Percentiles rank a stretch among this genome's conserved stretches.
Evolutionary conservation across 1,284 basidiomycete genomes (phyloP).

Genomic region (Cryptococcus sp.): DNA sequence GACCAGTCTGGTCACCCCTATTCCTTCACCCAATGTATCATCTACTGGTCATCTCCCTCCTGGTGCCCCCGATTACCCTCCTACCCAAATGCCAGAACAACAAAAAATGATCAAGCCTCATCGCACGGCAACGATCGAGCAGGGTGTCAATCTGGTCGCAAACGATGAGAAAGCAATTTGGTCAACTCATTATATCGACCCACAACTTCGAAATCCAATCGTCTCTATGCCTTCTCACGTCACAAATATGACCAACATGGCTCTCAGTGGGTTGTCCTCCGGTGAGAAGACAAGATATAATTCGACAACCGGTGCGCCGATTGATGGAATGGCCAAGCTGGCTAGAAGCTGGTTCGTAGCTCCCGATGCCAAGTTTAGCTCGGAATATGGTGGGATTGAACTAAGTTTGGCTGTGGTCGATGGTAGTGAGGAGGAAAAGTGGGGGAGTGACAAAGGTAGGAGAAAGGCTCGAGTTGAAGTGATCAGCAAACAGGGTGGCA

Average conservation of each 20-base stretch:
- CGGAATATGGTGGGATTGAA: conserved; percentile 32
- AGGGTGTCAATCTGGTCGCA: conserved; percentile 17
- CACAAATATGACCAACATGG: conserved; percentile 27
- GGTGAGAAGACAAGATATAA: conserved; percentile 25
- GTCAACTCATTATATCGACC: conserved; percentile 38
- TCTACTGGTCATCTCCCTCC: not conserved
- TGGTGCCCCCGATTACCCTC: conserved; percentile 20
- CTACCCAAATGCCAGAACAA: not conserved
- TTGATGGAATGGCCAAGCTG: conserved; percentile 35
- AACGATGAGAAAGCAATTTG: conserved; percentile 29
- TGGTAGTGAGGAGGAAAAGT: conserved; percentile 13
- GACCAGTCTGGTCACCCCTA: conserved; percentile 1
- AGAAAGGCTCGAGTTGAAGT: conserved; percentile 37
- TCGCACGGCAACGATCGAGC: not conserved
- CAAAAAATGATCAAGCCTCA: conserved; percentile 4
- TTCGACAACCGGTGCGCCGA: conserved; percentile 32
- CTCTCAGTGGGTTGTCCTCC: conserved; percentile 19
- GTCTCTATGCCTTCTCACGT: conserved; percentile 28
- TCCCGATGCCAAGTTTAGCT: conserved; percentile 33
- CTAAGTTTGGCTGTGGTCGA: conserved; percentile 33
- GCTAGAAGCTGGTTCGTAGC: conserved; percentile 31
- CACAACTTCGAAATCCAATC: conserved; percentile 20
- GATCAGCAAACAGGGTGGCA: conserved; percentile 25
- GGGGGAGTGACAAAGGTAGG: conserved; percentile 26
- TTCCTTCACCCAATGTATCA: not conserved